phyloP scores from a whole-genome alignment of 176 grass and related monocot genomes.

The sorghum (Sorghum bicolor) region DNA sequence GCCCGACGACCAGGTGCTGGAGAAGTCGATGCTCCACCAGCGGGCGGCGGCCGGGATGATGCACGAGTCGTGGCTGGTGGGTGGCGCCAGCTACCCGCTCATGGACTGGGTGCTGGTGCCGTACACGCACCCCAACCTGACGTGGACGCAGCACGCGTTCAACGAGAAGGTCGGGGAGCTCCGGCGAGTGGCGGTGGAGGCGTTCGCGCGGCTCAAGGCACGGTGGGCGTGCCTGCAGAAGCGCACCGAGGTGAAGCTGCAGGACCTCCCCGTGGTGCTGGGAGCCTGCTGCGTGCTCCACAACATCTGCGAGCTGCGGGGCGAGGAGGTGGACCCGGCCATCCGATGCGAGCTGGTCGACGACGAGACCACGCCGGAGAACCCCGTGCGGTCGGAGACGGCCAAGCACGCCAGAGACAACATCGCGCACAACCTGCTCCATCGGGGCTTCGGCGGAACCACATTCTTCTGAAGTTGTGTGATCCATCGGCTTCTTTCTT shows the following conservation, averaged over 20 bases:
- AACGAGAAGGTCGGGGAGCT: constrained; percentile 89
- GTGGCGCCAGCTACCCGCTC: constrained; percentile 74
- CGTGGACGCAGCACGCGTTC: constrained; percentile 91
- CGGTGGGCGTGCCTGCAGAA: constrained; percentile 94
- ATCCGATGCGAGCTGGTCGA: constrained; percentile 55
- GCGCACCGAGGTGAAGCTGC: constrained; percentile 88
- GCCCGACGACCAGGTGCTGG: constrained; percentile 89
- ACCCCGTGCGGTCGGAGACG: constrained; percentile 42
- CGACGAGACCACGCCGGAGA: constrained; percentile 77
- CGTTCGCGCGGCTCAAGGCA: constrained; percentile 69
- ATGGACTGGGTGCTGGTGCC: constrained; percentile 95
- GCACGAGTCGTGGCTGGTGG: constrained; percentile 65
- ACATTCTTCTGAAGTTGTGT: constrained; percentile 90
- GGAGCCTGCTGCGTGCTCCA: constrained; percentile 95
- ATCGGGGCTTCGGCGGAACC: constrained; percentile 71
- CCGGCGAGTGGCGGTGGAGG: constrained; percentile 51
- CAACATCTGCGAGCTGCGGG: constrained; percentile 76
- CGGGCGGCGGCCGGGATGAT: constrained; percentile 78
- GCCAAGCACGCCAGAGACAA: constrained; percentile 66
- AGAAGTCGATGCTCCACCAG: constrained; percentile 86
- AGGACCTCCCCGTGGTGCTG: constrained; percentile 89
- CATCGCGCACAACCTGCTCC: constrained; percentile 94
- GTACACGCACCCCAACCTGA: constrained; percentile 90
- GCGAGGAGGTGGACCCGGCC: constrained; percentile 65
- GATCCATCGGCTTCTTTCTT: neutral